Percentiles rank a stretch among this genome's conserved stretches.
phyloP scores from a whole-genome alignment of 2,329 filamentous ascomycete genomes.

The Stagonosporopsis vannaccii region DNA sequence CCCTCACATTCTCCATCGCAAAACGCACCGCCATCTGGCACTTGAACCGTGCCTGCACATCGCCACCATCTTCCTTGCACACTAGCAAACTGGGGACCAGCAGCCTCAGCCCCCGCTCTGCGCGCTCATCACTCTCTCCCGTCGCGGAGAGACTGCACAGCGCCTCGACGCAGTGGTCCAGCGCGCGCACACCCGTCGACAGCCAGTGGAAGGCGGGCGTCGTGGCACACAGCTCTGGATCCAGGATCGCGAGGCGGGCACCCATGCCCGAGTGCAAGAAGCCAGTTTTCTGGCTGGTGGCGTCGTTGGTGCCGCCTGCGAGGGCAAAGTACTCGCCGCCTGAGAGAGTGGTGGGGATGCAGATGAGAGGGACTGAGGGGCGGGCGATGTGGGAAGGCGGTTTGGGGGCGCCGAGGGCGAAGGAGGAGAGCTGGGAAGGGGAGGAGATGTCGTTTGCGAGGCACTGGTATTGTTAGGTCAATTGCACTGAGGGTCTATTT shows the following conservation, averaged over 20 bases:
- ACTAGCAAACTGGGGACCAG: neutral
- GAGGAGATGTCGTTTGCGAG: constrained; percentile 55
- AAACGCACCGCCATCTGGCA: neutral
- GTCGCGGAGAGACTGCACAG: neutral
- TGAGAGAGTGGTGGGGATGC: constrained; percentile 53
- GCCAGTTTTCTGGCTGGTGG: constrained; percentile 29
- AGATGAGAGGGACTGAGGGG: constrained; percentile 47
- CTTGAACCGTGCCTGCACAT: neutral
- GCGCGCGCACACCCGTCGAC: constrained; percentile 60
- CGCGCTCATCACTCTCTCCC: neutral
- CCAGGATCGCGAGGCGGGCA: constrained; percentile 63
- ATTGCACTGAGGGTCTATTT: neutral
- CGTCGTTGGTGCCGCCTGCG: constrained; percentile 52
- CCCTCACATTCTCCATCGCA: neutral
- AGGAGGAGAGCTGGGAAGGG: constrained; percentile 11
- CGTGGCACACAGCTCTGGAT: constrained; percentile 59
- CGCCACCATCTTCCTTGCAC: neutral
- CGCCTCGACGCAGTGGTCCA: constrained; percentile 2
- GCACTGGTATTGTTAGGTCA: constrained; percentile 39
- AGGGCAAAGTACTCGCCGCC: constrained; percentile 52
- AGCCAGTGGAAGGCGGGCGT: constrained; percentile 65
- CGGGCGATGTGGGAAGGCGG: constrained; percentile 4
- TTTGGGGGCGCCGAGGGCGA: constrained; percentile 12
- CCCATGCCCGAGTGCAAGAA: constrained; percentile 45
- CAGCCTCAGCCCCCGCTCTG: neutral